Base-by-base conservation (phyloP, 495 filamentous ascomycete species). In the Hapsidospora chrysogenum region DNA sequence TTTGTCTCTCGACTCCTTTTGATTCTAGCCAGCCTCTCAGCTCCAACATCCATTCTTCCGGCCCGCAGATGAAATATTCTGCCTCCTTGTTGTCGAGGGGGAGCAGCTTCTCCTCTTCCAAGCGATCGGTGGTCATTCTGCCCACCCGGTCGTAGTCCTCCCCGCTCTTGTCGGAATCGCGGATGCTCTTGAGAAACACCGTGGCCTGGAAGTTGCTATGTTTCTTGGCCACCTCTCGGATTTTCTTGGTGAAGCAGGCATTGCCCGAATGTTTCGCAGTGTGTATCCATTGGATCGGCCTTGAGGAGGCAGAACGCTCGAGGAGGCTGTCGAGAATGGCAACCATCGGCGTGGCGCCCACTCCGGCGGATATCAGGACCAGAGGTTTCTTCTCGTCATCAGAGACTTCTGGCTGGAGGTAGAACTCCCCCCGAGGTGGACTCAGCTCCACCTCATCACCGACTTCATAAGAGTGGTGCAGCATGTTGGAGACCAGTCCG, bases 381-480 rank as follows among this genome's bases (percentile, higher is more conserved):
- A 78, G 23, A 6, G 23, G 23, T 26, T 26, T 6, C 23, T 26
- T 6, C 40, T 54, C 49, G 1, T 37, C 21, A 4, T 53, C 45
- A 38, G 63, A 49, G 20, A 78, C 52, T n/a, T n/a, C n/a, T n/a
- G n/a, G n/a, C n/a, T n/a, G n/a, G n/a, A n/a, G n/a, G 51, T 60
- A 71, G 58, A 83, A 84, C 49, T 81, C 75, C 27, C 80, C 79
- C 40, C 55, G 66, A 2, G 80, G 78, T 42, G 80, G 75, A 6
- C 74, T 75, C 11, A 84, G 53, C 47, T 76, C 60, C 16, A 84
- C 47, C 19, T 56, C 53, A 45, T 78, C 74, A 38, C 79, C 79
- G 18, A 65, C 66, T 8, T 60, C 48, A 50, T 66, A 66, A 17
- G 55, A 44, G 38, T 65, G 67, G 52, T 83, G 78, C 9, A 85